Conservation (phyloP, 2,329 filamentous ascomycete genomes). For the Pseudogymnoascus sp. region DNA sequence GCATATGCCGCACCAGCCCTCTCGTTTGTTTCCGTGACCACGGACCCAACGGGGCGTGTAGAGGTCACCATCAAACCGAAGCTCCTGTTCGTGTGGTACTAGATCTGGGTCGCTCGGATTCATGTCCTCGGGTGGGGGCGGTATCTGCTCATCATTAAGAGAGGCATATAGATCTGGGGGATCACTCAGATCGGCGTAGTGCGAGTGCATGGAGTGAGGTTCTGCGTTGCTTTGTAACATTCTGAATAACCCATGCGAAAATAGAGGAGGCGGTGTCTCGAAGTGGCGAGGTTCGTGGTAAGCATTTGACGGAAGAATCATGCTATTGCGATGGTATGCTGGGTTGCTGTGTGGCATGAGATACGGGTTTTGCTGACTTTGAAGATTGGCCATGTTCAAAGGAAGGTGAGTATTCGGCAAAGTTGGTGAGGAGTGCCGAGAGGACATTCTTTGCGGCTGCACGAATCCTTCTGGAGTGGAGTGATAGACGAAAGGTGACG, state of each 20-base stretch:
- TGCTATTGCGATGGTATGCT: constrained; percentile 45
- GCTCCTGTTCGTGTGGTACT: constrained; percentile 67
- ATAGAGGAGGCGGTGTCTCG: constrained; percentile 49
- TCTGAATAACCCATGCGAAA: constrained; percentile 65
- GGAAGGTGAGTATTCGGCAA: constrained; percentile 38
- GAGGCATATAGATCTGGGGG: constrained; percentile 72
- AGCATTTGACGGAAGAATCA: constrained; percentile 45
- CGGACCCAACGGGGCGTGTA: constrained; percentile 81
- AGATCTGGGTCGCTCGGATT: constrained; percentile 68
- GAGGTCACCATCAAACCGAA: constrained; percentile 71
- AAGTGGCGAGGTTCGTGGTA: constrained; percentile 43
- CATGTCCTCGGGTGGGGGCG: constrained; percentile 73
- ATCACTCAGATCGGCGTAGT: constrained; percentile 65
- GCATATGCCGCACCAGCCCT: constrained; percentile 85
- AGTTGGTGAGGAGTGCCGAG: constrained; percentile 40
- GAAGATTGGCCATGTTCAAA: constrained; percentile 41
- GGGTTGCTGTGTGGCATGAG: constrained; percentile 41
- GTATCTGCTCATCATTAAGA: constrained; percentile 62
- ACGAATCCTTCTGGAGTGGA: constrained; percentile 51
- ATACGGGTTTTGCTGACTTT: constrained; percentile 48
- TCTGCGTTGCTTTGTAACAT: constrained; percentile 70
- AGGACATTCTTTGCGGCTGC: constrained; percentile 43
- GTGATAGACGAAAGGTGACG: constrained; percentile 55
- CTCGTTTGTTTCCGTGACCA: constrained; percentile 77
- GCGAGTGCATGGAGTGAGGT: constrained; percentile 54